Base-by-base conservation (phyloP, 1,284 basidiomycete genomes). In the Cryptococcus sp. region DNA sequence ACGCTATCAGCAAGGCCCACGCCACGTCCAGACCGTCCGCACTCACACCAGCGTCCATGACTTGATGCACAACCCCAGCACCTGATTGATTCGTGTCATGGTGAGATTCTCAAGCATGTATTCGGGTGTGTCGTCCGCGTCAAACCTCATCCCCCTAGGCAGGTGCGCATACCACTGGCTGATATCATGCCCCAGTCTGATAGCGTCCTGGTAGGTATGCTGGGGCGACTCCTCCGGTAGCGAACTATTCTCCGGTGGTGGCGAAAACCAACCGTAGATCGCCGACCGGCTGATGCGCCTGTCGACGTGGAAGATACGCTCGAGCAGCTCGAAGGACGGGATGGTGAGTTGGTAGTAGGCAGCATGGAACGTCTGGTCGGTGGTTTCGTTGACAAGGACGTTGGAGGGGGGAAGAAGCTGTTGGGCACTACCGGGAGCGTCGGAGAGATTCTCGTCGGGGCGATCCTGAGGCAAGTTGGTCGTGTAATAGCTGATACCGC, bases 311-410 rank as follows among this genome's bases (percentile, higher is more conserved):
- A 78, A 78, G 3, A 77, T 67, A 4, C 76, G 70, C 43, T 73
- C 69, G 18, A 62, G 65, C 1, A 77, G 63, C 55, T 77, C 75
- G 43, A 75, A 69, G 11, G 71, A 72, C 0, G 76, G 76, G 15
- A 78, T 70, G 0, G 75, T 73, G 43, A 78, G 61, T 46, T 75
- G 73, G 57, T 70, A 77, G 56, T 75, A 75, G 2, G 74, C 74
- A 1, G 73, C 64, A 53, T 78, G 76, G 56, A 69, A 78, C 1
- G 74, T 75, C 56, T 71, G 61, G 4, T 72, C 67, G 0, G 69
- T 73, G 2, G 69, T 70, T 39, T 70, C 66, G 37, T 68, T 71
- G 13, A 50, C 55, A 4, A 73, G 55, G 6, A 68, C 67, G 24
- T 71, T 70, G 9, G 64, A 67, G 0, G 68, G 62, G 5, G 70